Evolutionary conservation across 129 eudicot genomes (phyloP), one percentile per base, ranked within the genome.

Genomic region (Tagetes patula): DNA sequence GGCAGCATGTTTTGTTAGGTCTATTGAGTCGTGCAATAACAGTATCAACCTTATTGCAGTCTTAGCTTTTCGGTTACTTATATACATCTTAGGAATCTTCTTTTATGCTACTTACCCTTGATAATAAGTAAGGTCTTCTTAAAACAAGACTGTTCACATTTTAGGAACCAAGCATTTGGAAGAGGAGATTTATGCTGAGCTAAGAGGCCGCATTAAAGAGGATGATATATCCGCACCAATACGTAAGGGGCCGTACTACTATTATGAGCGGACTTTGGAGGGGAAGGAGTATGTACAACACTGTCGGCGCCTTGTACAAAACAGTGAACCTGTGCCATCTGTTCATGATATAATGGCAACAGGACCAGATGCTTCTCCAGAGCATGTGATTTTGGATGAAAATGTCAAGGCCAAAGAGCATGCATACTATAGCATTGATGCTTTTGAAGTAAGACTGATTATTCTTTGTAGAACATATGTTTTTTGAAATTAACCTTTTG

Each of bases 201-300:
- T 93, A 48, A 77, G 96, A 84, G 90, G 96, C 49, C 87, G 91
- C 38, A 82, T 93, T 12, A 89, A 93, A 74, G 98, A 93, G 79
- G 98, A 87, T 82, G 98, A 93, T 71, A 85, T 93, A 75, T 76
- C 96, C 56, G 92, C 88, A 50, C 98, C 98, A 0, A 27, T 77
- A 54, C 86, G 95, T 49, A 85, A 84, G 78, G 98, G 96, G 71
- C 73, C 80, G 62, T 93, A 85, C 72, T 93, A 89, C 85, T 93
- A 93, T 82, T 93, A 93, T 63, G 75, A 79, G 71, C 84, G 90
- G 72, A 93, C 92, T 48, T 70, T 89, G 82, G 89, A 93, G 81
- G 96, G 98, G 38, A 87, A 89, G 80, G 95, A 93, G 75, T 93
- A 93, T 76, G 90, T 73, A 33, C 96, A 87, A 65, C 90, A 89